A percentile compares a stretch with the other conserved stretches of the same genome.
phyloP scores from a whole-genome alignment of 225 moss, liverwort and hornwort genomes.

The Pseudoscleropodium purum region DNA sequence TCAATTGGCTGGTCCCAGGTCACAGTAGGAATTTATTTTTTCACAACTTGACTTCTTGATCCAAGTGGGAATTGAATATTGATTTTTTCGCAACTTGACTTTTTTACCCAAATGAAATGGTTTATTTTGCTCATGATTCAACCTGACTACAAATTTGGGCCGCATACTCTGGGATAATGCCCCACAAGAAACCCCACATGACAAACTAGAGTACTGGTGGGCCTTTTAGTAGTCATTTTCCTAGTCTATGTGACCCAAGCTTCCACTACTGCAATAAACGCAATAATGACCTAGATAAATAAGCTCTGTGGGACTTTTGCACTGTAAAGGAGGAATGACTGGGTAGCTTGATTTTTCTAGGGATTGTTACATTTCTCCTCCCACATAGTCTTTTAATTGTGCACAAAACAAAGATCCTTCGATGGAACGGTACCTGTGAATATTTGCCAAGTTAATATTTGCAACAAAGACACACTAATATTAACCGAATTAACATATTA shows the following conservation, averaged over 20 bases:
- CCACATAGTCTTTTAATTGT: not conserved
- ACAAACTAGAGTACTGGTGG: not conserved
- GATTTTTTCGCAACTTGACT: no score
- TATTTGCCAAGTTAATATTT: not conserved
- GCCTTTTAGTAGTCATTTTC: not conserved
- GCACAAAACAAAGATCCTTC: not conserved
- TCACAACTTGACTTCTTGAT: no score
- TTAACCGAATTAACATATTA: not conserved
- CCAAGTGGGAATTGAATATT: no score
- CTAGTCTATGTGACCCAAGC: no score
- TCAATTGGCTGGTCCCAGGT: not conserved
- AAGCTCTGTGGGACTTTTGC: not conserved
- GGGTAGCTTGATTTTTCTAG: not conserved
- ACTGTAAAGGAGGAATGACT: not conserved
- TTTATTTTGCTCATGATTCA: not conserved
- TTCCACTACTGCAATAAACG: not conserved
- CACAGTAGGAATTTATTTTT: not conserved
- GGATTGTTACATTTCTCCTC: not conserved
- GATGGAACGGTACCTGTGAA: not conserved
- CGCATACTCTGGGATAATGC: not conserved
- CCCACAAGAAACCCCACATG: not conserved
- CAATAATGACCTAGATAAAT: not conserved
- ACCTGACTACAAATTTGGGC: not conserved
- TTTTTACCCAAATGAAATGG: not conserved
- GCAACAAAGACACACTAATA: not conserved